These are phyloP conservation scores for Mycena albidolilacea DNA, from an alignment of 768 basidiomycete species.

Conservation along the genomic window DNA sequence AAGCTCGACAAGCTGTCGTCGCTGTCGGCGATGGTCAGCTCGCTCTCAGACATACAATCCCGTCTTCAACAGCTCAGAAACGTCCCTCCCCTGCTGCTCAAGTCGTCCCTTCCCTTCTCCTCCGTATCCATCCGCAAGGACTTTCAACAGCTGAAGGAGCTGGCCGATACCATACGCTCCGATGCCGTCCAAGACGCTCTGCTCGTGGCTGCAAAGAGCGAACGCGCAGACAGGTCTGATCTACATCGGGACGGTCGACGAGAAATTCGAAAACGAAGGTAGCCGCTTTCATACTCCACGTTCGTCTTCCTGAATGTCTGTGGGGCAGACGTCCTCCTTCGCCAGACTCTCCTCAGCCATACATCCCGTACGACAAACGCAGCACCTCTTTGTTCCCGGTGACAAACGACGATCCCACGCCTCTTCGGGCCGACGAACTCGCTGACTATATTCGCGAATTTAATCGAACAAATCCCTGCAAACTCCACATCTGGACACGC, in stretches of 20 bases:
- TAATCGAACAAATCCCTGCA: conserved; percentile 62
- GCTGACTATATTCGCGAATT: conserved; percentile 70
- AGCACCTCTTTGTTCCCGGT: conserved; percentile 60
- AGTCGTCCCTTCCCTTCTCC: conserved; percentile 40
- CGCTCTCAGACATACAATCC: conserved; percentile 31
- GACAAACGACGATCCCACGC: conserved; percentile 51
- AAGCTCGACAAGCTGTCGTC: conserved; percentile 11
- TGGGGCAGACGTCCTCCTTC: conserved; percentile 63
- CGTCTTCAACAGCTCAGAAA: conserved; percentile 36
- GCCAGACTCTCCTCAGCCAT: conserved; percentile 75
- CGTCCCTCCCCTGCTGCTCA: conserved; percentile 32
- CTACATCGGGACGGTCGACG: conserved; percentile 62
- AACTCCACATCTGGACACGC: conserved; percentile 70
- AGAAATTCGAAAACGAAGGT: conserved; percentile 73
- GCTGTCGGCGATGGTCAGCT: conserved; percentile 30
- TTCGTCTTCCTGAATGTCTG: conserved; percentile 18
- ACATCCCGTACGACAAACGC: conserved; percentile 59
- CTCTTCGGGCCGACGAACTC: conserved; percentile 63
- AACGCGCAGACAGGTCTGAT: conserved; percentile 65
- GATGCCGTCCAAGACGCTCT: conserved; percentile 74
- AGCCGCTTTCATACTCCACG: conserved; percentile 35
- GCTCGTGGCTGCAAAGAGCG: conserved; percentile 67
- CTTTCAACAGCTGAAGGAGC: conserved; percentile 62
- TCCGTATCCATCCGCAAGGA: conserved; percentile 52
- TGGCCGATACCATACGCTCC: conserved; percentile 64